A percentile compares a stretch with the other conserved stretches of the same genome.
Evolutionary conservation across 805 yeast species (phyloP).

Genomic region (Wickerhamomyces chaumierensis): DNA sequence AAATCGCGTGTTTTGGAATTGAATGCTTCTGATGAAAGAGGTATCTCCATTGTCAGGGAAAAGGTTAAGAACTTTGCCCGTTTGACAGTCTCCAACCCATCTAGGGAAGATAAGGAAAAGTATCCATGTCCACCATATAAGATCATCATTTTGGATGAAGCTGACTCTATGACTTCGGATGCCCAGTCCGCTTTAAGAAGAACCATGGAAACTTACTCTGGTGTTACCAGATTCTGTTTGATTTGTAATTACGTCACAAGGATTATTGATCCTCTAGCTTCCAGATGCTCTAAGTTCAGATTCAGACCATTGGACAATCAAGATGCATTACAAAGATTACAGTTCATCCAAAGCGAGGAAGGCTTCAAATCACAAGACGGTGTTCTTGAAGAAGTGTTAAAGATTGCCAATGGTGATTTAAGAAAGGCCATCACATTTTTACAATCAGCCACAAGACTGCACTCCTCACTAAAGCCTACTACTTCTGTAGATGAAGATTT

Average conservation of each 20-base stretch:
- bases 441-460: constrained; percentile 69
- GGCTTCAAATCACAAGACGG: constrained; percentile 31
- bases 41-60: constrained; percentile 78
- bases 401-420: constrained; percentile 80
- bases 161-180: constrained; percentile 94
- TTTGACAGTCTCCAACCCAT: constrained; percentile 70
- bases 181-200: constrained; percentile 94
- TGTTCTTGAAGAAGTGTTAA: constrained; percentile 51
- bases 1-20: constrained; percentile 68
- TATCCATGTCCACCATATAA: constrained; percentile 98
- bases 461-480: constrained; percentile 10
- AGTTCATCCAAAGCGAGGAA: constrained; percentile 43
- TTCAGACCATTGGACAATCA: constrained; percentile 66
- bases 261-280: constrained; percentile 92
- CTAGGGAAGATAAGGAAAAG: constrained; percentile 49
- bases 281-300: constrained; percentile 91
- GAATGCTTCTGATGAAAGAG: constrained; percentile 88
- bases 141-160: constrained; percentile 85
- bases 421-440: constrained; percentile 85
- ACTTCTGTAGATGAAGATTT: constrained; percentile 24
- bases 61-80: constrained; percentile 83
- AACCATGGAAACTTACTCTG: constrained; percentile 88
- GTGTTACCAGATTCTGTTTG: constrained; percentile 84
- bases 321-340: constrained; percentile 60
- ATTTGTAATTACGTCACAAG: constrained; percentile 95